Base-by-base conservation (phyloP, 2,329 filamentous ascomycete species). In the Fusarium longipes region DNA sequence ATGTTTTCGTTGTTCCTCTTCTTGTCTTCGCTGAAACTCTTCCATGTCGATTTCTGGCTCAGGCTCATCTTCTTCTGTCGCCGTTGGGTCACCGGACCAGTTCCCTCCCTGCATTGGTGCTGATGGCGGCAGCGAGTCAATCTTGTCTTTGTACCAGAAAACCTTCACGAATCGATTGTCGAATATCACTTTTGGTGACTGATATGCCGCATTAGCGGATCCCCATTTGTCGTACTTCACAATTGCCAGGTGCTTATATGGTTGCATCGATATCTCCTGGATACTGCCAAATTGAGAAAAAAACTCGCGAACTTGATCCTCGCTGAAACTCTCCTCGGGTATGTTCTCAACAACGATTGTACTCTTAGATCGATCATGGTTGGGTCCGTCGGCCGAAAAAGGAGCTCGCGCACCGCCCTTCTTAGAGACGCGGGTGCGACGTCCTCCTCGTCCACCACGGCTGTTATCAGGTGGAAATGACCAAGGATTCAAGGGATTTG, bases 141-240 rank as follows among this genome's bases (percentile, higher is more conserved):
- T 77, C 25, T 84, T 83, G 8, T 86, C 84, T 70, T 87, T 90
- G 74, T 88, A 85, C 92, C 92, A 95, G 72, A 90, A 93, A 0
- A 95, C 90, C 72, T 93, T 94, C 47, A 96, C 92, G 70, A 96
- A 96, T 12, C 92, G 84, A 70, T 95, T 96, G 72, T 94, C 91
- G 73, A 95, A 96, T 42, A 96, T 89, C 44, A 89, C 89, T 73
- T 93, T 93, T 0, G 92, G 92, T 10, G 90, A 93, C 44, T 85
- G 84, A 75, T 92, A 93, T 3, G 92, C 92, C 17, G 86, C 85
- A 60, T 88, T 86, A 15, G 92, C 92, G 15, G 87, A 79, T 8
- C 83, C 83, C 84, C 89, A 91, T 39, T 83, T 83, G 49, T 88
- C 84, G 70, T 85, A 96, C 68, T 89, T 91, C 65, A 96, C 83